A percentile compares a stretch with the other conserved stretches of the same genome.
These are phyloP conservation scores for Pseudocercospora vitis DNA, from an alignment of 2,329 filamentous ascomycete genomes.

Conservation along the genomic window DNA sequence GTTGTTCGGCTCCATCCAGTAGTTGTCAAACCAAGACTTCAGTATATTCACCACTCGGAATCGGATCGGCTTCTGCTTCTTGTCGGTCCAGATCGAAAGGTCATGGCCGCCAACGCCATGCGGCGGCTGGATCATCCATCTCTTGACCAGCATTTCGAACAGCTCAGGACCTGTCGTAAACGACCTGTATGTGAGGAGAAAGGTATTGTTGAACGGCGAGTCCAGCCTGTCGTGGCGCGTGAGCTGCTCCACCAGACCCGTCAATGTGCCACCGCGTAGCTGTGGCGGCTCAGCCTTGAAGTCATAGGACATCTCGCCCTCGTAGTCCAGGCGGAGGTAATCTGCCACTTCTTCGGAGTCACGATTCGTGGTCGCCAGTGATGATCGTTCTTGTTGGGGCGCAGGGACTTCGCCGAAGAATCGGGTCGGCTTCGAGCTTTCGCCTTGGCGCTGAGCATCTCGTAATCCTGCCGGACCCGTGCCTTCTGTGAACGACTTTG, in stretches of 20 bases:
- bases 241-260: constrained; percentile 88
- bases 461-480: constrained; percentile 29
- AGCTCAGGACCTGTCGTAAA: constrained; percentile 89
- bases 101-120: constrained; percentile 73
- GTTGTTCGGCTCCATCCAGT: constrained; percentile 95
- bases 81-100: constrained; percentile 83
- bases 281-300: constrained; percentile 71
- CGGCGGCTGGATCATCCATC: constrained; percentile 90
- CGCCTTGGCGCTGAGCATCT: constrained; percentile 34
- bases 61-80: constrained; percentile 92
- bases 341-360: constrained; percentile 75
- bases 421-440: constrained; percentile 51
- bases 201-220: constrained; percentile 94
- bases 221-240: constrained; percentile 95
- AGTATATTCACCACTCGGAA: constrained; percentile 97
- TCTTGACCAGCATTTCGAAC: constrained; percentile 86
- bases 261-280: constrained; percentile 84
- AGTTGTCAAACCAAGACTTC: constrained; percentile 97
- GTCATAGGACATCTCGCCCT: constrained; percentile 88
- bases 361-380: constrained; percentile 39
- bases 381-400: constrained; percentile 31
- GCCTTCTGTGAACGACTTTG: constrained; percentile 67
- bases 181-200: constrained; percentile 92
- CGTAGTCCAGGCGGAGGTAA: constrained; percentile 82
- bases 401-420: constrained; percentile 55